Evolutionary conservation across 306 rosid species (phyloP).

Genomic region (Carpinus fangiana): DNA sequence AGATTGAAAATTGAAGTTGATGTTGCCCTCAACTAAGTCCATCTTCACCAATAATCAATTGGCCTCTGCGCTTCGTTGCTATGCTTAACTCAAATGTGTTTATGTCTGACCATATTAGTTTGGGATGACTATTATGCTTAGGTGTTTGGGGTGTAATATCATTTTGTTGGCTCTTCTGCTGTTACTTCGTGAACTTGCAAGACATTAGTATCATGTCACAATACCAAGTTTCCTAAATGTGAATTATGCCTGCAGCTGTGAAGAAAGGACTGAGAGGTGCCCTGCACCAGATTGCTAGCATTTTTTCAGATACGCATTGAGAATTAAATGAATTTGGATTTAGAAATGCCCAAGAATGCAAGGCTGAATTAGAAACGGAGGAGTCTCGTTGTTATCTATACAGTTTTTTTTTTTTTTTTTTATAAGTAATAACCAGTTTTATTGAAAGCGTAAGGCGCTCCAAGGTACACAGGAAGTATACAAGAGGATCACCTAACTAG

Average conservation of each 20-base stretch:
- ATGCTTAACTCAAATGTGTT: neutral
- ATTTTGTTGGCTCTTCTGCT: neutral
- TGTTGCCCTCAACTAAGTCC: neutral
- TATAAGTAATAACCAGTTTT: no score
- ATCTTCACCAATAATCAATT: neutral
- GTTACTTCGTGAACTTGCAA: neutral
- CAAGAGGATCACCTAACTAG: no score
- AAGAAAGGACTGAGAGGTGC: no score
- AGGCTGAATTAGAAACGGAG: neutral
- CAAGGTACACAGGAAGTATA: no score
- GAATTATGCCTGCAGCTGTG: neutral
- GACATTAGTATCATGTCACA: neutral
- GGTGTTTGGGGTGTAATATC: neutral
- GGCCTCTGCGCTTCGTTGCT: neutral
- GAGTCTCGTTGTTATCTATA: neutral
- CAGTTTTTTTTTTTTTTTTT: no score
- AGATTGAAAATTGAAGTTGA: neutral
- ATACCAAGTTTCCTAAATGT: neutral
- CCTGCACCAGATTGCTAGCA: neutral
- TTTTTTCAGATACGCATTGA: neutral
- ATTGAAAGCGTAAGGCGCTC: no score
- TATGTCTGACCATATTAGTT: neutral
- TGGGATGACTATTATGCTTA: neutral
- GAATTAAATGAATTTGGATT: neutral
- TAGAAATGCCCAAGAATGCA: neutral